Conservation (phyloP, 306 rosid genomes). For the Mucuna pruriens region DNA sequence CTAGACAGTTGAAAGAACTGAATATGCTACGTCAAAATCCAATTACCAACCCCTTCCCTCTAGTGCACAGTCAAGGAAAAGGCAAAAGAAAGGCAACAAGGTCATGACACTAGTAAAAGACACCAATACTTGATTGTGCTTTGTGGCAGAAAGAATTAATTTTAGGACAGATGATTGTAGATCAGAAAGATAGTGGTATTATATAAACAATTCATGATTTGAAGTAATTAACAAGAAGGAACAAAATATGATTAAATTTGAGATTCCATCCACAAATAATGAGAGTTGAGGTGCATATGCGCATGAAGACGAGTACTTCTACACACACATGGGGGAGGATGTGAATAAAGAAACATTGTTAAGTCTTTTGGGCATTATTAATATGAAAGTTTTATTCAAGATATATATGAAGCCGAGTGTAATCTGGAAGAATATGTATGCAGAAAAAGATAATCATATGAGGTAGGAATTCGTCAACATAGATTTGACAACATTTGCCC, state of each 20-base stretch:
- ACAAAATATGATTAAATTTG: background rate
- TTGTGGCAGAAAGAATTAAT: background rate
- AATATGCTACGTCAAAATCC: background rate
- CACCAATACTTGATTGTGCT: background rate
- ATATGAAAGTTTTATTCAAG: background rate
- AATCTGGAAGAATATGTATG: background rate
- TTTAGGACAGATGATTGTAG: background rate
- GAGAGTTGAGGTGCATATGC: background rate
- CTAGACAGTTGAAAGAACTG: background rate
- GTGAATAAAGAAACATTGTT: background rate
- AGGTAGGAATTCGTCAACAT: background rate
- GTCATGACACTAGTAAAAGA: background rate
- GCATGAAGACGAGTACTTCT: background rate
- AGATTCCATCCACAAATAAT: background rate
- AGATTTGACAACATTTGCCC: background rate
- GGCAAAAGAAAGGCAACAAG: background rate
- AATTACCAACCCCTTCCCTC: background rate
- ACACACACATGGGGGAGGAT: background rate
- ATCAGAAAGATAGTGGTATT: background rate
- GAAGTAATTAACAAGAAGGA: background rate
- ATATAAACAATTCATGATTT: background rate
- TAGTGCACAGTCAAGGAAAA: background rate
- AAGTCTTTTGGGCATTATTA: background rate
- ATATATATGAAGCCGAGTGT: no score
- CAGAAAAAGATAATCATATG: conserved; percentile 4